A percentile compares a stretch with the other conserved stretches of the same genome.
Conservation (phyloP, 768 basidiomycete species). For the Scleroderma citrinum region DNA sequence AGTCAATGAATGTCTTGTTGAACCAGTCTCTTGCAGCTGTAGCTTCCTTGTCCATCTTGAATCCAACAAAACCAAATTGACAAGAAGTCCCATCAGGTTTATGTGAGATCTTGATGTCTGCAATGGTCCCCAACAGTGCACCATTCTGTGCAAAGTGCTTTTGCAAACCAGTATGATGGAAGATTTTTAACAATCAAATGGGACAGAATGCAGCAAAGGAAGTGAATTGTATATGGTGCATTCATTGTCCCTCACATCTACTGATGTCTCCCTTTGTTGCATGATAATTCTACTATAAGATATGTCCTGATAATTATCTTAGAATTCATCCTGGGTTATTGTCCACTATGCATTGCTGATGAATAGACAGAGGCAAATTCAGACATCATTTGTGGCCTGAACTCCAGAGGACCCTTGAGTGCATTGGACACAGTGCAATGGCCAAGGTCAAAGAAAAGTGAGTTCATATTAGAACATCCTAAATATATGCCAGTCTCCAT, state of each 20-base stretch:
- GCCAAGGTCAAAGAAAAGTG: no score
- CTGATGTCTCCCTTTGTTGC: no score
- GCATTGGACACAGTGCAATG: no score
- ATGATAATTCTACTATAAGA: no score
- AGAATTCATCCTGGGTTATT: no score
- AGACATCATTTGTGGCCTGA: no score
- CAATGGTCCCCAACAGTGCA: conserved; percentile 63
- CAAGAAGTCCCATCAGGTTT: conserved; percentile 76
- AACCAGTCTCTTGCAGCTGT: conserved; percentile 81
- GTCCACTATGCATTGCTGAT: not conserved
- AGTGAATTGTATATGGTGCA: no score
- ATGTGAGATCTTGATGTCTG: conserved; percentile 78
- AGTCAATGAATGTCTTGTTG: conserved; percentile 77
- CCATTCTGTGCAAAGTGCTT: conserved; percentile 61
- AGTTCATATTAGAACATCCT: no score
- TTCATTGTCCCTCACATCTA: no score
- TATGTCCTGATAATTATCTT: no score
- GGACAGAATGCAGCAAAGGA: conserved; percentile 53
- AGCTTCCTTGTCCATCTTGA: conserved; percentile 75
- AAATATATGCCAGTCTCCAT: no score
- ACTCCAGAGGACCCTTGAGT: no score
- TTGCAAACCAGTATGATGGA: conserved; percentile 58
- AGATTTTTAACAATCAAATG: conserved; percentile 81
- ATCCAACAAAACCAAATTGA: conserved; percentile 91
- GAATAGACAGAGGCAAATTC: not conserved